phyloP scores from a whole-genome alignment of 805 yeast genomes.

The Henningerozyma blattae region DNA sequence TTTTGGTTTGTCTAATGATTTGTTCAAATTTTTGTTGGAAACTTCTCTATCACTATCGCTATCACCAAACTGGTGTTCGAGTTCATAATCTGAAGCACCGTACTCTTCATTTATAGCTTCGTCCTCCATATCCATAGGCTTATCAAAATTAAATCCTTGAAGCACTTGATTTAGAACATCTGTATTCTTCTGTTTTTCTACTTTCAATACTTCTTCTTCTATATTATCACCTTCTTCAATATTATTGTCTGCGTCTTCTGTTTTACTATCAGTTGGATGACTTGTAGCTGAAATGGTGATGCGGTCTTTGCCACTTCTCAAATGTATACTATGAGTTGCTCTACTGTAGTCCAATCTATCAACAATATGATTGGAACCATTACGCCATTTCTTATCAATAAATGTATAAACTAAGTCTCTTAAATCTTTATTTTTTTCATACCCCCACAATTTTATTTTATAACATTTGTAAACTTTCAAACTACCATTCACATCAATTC shows the following conservation, averaged over 20 bases:
- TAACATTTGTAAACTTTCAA: slow-evolving; percentile 44
- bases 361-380: slow-evolving; percentile 66
- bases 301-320: not conserved
- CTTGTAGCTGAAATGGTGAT: not conserved
- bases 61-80: slow-evolving; percentile 8
- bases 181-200: slow-evolving; percentile 34
- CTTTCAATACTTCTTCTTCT: slow-evolving; percentile 25
- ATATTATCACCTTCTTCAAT: slow-evolving; percentile 20
- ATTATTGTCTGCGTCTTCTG: slow-evolving; percentile 5
- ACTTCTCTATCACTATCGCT: slow-evolving; percentile 3
- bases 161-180: slow-evolving; percentile 38
- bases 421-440: slow-evolving; percentile 50
- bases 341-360: slow-evolving; percentile 38
- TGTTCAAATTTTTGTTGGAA: slow-evolving; percentile 6
- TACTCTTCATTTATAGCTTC: slow-evolving; percentile 28
- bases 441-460: slow-evolving; percentile 87
- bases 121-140: slow-evolving; percentile 32
- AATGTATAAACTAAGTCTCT: slow-evolving; percentile 55
- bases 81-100: slow-evolving; percentile 34
- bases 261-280: not conserved
- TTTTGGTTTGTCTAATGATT: not conserved
- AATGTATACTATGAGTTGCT: slow-evolving; percentile 8
- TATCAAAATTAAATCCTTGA: slow-evolving; percentile 38
- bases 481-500: slow-evolving; percentile 49
- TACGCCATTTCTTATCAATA: slow-evolving; percentile 61